These are phyloP conservation scores for Dendryphion nanum DNA, from an alignment of 2,329 filamentous ascomycete species.

Conservation along the genomic window DNA sequence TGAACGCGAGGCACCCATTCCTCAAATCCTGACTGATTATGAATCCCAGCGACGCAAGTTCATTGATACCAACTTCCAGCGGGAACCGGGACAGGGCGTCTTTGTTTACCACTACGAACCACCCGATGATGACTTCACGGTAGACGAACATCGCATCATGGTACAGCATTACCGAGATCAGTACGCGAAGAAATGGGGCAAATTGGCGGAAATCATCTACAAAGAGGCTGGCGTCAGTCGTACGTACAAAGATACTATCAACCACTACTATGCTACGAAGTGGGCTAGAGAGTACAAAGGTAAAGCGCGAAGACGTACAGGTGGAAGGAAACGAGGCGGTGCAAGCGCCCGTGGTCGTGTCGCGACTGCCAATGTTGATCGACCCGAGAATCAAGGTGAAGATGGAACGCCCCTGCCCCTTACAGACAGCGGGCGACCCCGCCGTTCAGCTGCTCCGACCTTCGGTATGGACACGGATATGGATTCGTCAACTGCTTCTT, in stretches of 20 bases:
- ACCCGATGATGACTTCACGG: slow-evolving; percentile 71
- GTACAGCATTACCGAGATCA: slow-evolving; percentile 70
- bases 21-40: slow-evolving; percentile 64
- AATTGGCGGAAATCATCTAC: slow-evolving; percentile 65
- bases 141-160: slow-evolving; percentile 68
- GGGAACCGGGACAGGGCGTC: slow-evolving; percentile 66
- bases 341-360: slow-evolving; percentile 51
- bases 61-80: slow-evolving; percentile 63
- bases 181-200: slow-evolving; percentile 78
- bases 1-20: slow-evolving; percentile 74
- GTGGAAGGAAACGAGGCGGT: slow-evolving; percentile 29
- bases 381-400: slow-evolving; percentile 39
- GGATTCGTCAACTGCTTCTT: slow-evolving; percentile 46
- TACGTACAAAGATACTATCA: slow-evolving; percentile 76
- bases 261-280: slow-evolving; percentile 82
- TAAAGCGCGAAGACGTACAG: slow-evolving; percentile 52
- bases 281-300: slow-evolving; percentile 74
- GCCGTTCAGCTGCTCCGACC: slow-evolving; percentile 63
- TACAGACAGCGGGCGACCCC: slow-evolving; percentile 51
- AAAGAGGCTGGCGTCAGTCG: slow-evolving; percentile 52
- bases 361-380: slow-evolving; percentile 53
- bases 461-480: slow-evolving; percentile 65
- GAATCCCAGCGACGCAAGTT: slow-evolving; percentile 61
- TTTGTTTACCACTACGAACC: slow-evolving; percentile 70
- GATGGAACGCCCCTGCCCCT: slow-evolving; percentile 40